Conservation (phyloP, 192 early-diverging fungal species). For the Lunasporangiospora selenospora region DNA sequence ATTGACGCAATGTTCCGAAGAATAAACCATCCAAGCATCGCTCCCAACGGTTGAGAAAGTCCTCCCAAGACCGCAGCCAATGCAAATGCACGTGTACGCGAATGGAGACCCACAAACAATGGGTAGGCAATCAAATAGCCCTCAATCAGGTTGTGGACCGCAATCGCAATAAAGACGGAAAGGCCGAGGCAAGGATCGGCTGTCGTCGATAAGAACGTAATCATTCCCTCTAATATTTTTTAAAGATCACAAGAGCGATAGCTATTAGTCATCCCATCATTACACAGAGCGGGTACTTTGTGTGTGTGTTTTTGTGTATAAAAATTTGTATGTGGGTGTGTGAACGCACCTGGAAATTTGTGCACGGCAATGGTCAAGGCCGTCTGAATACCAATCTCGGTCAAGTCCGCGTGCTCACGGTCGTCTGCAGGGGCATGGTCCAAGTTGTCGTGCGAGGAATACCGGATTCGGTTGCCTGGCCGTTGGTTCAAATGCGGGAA, state of each 20-base stretch:
- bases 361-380: conserved; percentile 60
- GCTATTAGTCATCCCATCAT: no score
- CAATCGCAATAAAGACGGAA: conserved; percentile 57
- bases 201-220: conserved; percentile 58
- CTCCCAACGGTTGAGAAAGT: conserved; percentile 60
- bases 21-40: conserved; percentile 53
- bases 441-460: conserved; percentile 33
- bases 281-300: not conserved
- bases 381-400: conserved; percentile 60
- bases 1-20: conserved; percentile 36
- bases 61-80: conserved; percentile 57
- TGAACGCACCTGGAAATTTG: conserved; percentile 59
- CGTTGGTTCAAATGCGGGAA: conserved; percentile 27
- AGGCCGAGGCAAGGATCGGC: conserved; percentile 56
- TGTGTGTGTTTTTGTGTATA: not conserved
- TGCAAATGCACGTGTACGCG: conserved; percentile 52
- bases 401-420: conserved; percentile 39
- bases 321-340: not conserved
- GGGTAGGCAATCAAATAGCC: conserved; percentile 63
- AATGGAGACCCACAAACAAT: conserved; percentile 54
- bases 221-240: conserved; percentile 62
- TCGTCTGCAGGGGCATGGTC: conserved; percentile 41
- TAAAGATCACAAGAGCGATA: no score
- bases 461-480: not conserved
- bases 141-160: conserved; percentile 64